Base-by-base conservation (phyloP, 108 stramenopile species). In the Craspedostauros australis region DNA sequence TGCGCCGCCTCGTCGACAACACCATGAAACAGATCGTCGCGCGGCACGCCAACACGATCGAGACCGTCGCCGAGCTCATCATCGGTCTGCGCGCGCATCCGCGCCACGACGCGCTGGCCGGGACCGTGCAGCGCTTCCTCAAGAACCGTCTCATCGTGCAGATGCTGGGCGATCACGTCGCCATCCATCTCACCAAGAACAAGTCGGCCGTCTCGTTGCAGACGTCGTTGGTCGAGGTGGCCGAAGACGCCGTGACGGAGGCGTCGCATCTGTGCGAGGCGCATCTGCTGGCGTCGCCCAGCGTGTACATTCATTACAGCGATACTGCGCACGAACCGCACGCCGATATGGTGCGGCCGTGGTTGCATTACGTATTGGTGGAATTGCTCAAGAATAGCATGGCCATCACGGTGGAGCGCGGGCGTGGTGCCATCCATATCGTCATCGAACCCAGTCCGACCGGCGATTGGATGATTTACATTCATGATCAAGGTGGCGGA, bases 351-450 rank as follows among this genome's bases (percentile, higher is more conserved):
- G 76, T 90, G 21, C 79, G 82, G 7, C 76, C 88, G 7, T 90
- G 88, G 88, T 31, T 82, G 22, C 82, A 84, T 64, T 80, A 86
- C 58, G 66, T 76, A 1, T 44, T 90, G 31, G 82, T 90, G 19
- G 88, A 90, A 71, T 37, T 90, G 6, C 45, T 76, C 5, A 90
- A 90, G 43, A 90, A 90, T 68, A 69, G 70, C 34, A 80, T 85
- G 77, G 68, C 70, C 8, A 66, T 80, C 5, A 76, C 68, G 12
- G 66, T 86, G 11, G 62, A 80, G 46, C 53, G 43, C 19, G 51
- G 73, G 48, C 70, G 50, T 20, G 32, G 8, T 19, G 47, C 63
- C 20, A 29, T 44, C 38, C 46, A 74, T 26, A 30, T 46, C 2
- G 57, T 66, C 9, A 26, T 50, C 5, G 60, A 47, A 12, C 40